Percentiles rank a stretch among this genome's conserved stretches.
Conservation (phyloP, 2,329 filamentous ascomycete species). For the Arthrocladium fulminans region DNA sequence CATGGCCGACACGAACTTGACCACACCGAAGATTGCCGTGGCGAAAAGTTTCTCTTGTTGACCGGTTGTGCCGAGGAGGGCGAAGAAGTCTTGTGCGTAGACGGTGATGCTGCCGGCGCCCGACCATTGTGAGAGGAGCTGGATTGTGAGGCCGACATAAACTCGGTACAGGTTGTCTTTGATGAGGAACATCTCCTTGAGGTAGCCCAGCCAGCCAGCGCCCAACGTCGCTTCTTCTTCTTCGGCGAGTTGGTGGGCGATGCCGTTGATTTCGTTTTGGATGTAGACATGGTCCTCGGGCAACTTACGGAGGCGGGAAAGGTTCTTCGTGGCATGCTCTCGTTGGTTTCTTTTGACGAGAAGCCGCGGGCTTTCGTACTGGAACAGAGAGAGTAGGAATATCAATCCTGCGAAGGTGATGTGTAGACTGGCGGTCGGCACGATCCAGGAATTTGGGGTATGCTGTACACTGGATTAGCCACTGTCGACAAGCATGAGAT, state of each 20-base stretch:
- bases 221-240: conserved; percentile 65
- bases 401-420: conserved; percentile 69
- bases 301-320: conserved; percentile 53
- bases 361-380: conserved; percentile 62
- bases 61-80: conserved; percentile 60
- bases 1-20: conserved; percentile 61
- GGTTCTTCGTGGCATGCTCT: conserved; percentile 38
- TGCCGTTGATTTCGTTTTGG: conserved; percentile 52
- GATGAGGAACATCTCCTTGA: conserved; percentile 60
- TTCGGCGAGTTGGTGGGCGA: conserved; percentile 57
- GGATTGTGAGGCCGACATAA: conserved; percentile 58
- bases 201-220: conserved; percentile 52
- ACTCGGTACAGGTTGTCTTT: conserved; percentile 65
- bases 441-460: conserved; percentile 56
- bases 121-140: conserved; percentile 65
- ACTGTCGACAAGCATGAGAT: too few relatives aligned
- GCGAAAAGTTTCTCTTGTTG: conserved; percentile 61
- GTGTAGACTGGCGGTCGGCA: too few relatives aligned
- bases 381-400: conserved; percentile 58
- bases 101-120: conserved; percentile 67
- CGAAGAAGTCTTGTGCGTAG: conserved; percentile 66
- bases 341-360: conserved; percentile 56
- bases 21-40: conserved; percentile 65
- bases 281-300: conserved; percentile 53
- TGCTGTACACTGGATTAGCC: too few relatives aligned